Conservation (phyloP, 352 stramenopile genomes). For the Phytophthora foliorum region DNA sequence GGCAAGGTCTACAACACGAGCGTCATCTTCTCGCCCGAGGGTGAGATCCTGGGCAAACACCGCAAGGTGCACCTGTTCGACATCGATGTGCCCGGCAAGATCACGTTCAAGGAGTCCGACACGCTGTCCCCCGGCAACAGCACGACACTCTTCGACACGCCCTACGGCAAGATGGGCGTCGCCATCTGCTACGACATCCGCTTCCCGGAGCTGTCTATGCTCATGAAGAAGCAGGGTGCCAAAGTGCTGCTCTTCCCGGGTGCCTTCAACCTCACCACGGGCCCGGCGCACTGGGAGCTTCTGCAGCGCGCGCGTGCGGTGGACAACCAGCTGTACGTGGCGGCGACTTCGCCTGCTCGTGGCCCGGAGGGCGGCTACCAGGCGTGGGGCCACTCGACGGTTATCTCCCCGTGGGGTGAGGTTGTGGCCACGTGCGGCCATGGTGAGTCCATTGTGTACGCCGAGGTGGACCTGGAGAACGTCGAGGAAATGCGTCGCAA, state of each 20-base stretch:
- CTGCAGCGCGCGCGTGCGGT: constrained; percentile 96
- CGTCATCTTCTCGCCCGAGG: constrained; percentile 95
- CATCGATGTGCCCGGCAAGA: constrained; percentile 99
- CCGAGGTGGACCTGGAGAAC: constrained; percentile 96
- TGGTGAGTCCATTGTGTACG: constrained; percentile 94
- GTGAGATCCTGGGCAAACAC: constrained; percentile 98
- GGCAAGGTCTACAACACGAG: constrained; percentile 99
- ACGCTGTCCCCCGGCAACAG: constrained; percentile 96
- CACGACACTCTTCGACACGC: constrained; percentile 89
- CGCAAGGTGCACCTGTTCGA: constrained; percentile 99
- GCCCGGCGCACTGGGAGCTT: constrained; percentile 99
- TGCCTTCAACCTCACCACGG: constrained; percentile 92
- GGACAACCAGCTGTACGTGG: constrained; percentile 97
- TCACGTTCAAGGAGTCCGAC: constrained; percentile 99
- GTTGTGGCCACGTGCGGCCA: constrained; percentile 97
- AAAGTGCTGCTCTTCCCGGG: constrained; percentile 90
- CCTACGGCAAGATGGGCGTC: constrained; percentile 95
- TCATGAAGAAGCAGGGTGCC: constrained; percentile 93
- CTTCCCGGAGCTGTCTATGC: constrained; percentile 99
- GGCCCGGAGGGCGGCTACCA: constrained; percentile 97
- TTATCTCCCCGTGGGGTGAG: constrained; percentile 98
- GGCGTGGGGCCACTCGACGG: constrained; percentile 98
- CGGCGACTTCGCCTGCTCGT: constrained; percentile 96
- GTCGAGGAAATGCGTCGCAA: constrained; percentile 96
- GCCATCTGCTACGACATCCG: constrained; percentile 99